Evolutionary conservation across 2,329 filamentous ascomycete species (phyloP), one percentile per base, ranked within the genome.

Genomic region (Ophiocordyceps unilateralis): DNA sequence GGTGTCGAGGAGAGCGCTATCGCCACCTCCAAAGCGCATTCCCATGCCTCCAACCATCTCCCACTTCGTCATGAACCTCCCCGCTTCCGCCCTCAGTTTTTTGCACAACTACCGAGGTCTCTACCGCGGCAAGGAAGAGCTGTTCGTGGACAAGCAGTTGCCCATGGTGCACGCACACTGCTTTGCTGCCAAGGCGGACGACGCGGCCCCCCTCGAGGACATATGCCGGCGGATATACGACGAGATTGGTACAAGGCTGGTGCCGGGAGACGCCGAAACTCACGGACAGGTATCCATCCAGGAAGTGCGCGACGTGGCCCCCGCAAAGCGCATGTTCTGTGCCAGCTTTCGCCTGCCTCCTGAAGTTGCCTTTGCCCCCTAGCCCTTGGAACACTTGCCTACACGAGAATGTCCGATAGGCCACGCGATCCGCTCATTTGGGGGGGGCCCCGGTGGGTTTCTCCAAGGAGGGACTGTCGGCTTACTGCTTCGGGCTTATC

Each of bases 31-130:
- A 21, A 52, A 53, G 48, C 61, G 53, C 47, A 56, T 76, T 23
- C 64, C 68, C 11, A 68, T 87, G 39, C 89, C 89, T 2, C 70
- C 71, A 2, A 79, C 80, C 32, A 84, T 96, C 57, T 73, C 78
- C n/a, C 91, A 96, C 65, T 98, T 88, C 59, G 83, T 96, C 50
- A 95, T 98, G 85, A 98, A 98, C 62, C 79, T 98, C 15, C 91
- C 91, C 1, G 91, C 88, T 1, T 83, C 78, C 1, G 89, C 91
- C 1, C 80, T 91, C 46, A 79, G 83, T 45, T 98, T 98, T 58
- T 70, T 95, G 20, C 67, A 68, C 44, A 61, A 63, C 52, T 65
- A 54, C 51, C 74, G 78, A 19, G 89, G 91, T 5, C 62, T 94
- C 15, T 96, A 95, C 57, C 64, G 73, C n/a, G 78, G 78, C 3